Evolutionary conservation across 331 rosid genomes (phyloP).

Genomic region (Saraca asoca): DNA sequence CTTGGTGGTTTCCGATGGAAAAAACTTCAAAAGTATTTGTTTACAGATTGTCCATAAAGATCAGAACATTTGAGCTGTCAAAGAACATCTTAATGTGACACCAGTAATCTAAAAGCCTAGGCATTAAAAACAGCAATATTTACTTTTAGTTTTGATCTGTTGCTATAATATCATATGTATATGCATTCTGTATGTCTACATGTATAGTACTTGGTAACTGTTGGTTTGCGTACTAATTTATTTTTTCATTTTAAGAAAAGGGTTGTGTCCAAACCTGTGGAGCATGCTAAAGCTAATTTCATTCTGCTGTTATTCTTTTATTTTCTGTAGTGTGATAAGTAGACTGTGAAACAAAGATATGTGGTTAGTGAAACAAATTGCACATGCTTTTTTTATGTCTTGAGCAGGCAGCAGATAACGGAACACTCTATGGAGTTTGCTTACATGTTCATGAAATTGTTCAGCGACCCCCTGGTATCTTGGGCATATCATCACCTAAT

Average conservation of each 20-base stretch:
- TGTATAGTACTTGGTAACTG: not conserved
- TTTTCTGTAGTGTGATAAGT: slow-evolving; percentile 23
- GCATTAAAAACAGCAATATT: not conserved
- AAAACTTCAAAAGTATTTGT: slow-evolving; percentile 18
- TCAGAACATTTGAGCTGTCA: slow-evolving; percentile 16
- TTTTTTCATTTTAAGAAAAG: too few relatives aligned
- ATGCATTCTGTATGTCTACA: too few relatives aligned
- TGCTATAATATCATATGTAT: too few relatives aligned
- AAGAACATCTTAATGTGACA: slow-evolving; percentile 11
- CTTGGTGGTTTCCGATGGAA: slow-evolving; percentile 26
- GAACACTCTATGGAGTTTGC: slow-evolving; percentile 95
- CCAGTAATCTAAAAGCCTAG: not conserved
- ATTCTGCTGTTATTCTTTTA: slow-evolving; percentile 25
- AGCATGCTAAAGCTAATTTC: not conserved
- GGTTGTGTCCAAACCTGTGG: not conserved
- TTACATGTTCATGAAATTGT: slow-evolving; percentile 93
- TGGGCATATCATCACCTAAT: slow-evolving; percentile 61
- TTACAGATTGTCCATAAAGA: not conserved
- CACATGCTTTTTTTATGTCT: slow-evolving; percentile 30
- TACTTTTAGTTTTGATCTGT: not conserved
- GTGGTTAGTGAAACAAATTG: slow-evolving; percentile 39
- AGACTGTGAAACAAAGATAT: slow-evolving; percentile 16
- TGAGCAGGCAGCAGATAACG: slow-evolving; percentile 75
- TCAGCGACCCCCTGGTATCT: slow-evolving; percentile 87
- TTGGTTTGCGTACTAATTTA: too few relatives aligned